These are phyloP conservation scores for Botrytis paeoniae DNA, from an alignment of 2,329 filamentous ascomycete species.

Conservation along the genomic window DNA sequence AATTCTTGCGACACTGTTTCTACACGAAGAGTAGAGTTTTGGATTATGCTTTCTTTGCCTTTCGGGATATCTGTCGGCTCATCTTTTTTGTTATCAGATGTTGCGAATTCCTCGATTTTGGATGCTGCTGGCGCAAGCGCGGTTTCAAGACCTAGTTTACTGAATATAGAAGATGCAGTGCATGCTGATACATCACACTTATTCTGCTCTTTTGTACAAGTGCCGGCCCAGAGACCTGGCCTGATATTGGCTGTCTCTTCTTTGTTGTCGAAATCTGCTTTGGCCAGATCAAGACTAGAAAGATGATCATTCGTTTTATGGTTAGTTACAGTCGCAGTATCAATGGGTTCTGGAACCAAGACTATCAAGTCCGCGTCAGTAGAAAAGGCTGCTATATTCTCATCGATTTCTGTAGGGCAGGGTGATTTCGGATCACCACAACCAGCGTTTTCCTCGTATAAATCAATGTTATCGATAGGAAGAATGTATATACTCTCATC, in stretches of 20 bases:
- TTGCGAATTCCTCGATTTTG: background rate
- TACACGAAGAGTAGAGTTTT: background rate
- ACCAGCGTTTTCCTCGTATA: constrained; percentile 5
- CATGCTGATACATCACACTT: background rate
- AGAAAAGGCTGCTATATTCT: background rate
- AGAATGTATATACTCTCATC: background rate
- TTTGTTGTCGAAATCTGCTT: background rate
- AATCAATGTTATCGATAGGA: background rate
- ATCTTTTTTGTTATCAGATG: background rate
- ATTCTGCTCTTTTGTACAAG: background rate
- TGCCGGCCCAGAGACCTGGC: background rate
- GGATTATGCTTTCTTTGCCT: background rate
- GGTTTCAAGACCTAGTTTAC: background rate
- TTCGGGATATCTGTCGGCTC: background rate
- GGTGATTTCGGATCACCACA: background rate
- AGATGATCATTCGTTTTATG: background rate
- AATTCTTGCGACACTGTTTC: background rate
- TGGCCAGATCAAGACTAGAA: background rate
- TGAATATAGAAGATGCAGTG: background rate
- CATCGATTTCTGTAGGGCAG: background rate
- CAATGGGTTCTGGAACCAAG: background rate
- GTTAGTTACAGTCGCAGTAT: background rate
- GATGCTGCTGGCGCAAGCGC: background rate
- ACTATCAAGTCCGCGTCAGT: background rate
- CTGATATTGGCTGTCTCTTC: background rate